Conservation (phyloP, 2,329 filamentous ascomycete species). For the Ascochyta koolunga region DNA sequence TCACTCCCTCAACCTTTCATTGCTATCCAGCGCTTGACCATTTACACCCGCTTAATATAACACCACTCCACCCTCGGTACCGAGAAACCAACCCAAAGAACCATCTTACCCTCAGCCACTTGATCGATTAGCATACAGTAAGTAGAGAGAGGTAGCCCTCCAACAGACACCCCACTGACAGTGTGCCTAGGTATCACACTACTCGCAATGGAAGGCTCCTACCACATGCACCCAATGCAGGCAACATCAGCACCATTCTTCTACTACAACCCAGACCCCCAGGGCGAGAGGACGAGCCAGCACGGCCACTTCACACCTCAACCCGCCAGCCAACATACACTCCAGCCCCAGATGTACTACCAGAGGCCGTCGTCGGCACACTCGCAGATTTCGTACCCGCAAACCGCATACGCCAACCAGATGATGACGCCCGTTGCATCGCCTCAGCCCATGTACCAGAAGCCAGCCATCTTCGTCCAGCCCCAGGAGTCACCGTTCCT, state of each 20-base stretch:
- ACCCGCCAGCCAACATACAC: conserved; percentile 45
- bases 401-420: conserved; percentile 63
- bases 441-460: conserved; percentile 74
- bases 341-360: conserved; percentile 54
- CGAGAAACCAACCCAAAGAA: conserved; percentile 14
- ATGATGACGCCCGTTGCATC: conserved; percentile 78
- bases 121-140: conserved; percentile 23
- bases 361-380: conserved; percentile 67
- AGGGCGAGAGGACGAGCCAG: conserved; percentile 68
- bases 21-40: conserved; percentile 28
- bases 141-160: conserved; percentile 8
- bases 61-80: conserved; percentile 20
- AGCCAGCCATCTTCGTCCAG: conserved; percentile 73
- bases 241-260: conserved; percentile 79
- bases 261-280: conserved; percentile 83
- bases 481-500: conserved; percentile 62
- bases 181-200: conserved; percentile 27
- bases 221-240: conserved; percentile 56
- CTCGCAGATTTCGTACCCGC: conserved; percentile 59
- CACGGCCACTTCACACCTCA: conserved; percentile 76
- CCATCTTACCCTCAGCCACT: conserved; percentile 16
- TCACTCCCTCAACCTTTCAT: conserved; percentile 46
- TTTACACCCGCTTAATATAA: conserved; percentile 36
- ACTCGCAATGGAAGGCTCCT: conserved; percentile 69
- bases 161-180: conserved; percentile 7